Evolutionary conservation across 2,329 filamentous ascomycete genomes (phyloP).

Genomic region (Paecilomyces sp.): DNA sequence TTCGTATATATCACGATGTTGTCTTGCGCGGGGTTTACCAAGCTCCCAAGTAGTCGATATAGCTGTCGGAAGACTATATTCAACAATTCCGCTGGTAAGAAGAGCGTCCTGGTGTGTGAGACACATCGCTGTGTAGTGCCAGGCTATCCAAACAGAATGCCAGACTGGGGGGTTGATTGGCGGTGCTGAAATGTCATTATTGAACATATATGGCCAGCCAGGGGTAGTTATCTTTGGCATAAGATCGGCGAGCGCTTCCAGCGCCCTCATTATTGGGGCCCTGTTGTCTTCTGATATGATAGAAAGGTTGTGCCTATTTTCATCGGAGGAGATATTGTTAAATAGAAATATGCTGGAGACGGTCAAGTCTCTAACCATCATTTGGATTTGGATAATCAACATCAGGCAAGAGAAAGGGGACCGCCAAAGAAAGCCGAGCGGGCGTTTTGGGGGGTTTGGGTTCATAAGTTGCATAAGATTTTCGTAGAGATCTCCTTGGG

Average conservation of each 20-base stretch:
- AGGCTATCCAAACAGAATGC: slow-evolving; percentile 2
- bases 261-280: not conserved
- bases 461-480: not conserved
- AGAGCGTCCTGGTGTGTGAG: not conserved
- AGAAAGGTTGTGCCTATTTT: not conserved
- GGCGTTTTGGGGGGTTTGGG: not conserved
- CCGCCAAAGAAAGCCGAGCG: not conserved
- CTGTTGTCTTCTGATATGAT: slow-evolving; percentile 1
- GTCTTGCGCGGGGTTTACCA: not conserved
- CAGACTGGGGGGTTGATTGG: not conserved
- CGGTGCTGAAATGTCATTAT: no score
- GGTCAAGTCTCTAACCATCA: slow-evolving; percentile 1
- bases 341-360: not conserved
- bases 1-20: slow-evolving; percentile 1
- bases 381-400: slow-evolving; percentile 1
- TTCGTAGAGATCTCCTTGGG: slow-evolving; percentile 1
- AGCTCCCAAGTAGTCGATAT: slow-evolving; percentile 1
- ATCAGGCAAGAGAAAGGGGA: not conserved
- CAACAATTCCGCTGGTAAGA: not conserved
- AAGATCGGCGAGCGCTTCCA: no score
- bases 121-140: slow-evolving; percentile 1
- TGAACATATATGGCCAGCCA: no score
- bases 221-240: no score
- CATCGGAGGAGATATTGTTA: not conserved
- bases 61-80: not conserved